phyloP scores from a whole-genome alignment of 805 yeast genomes.

The Limtongozyma cylindracea region DNA sequence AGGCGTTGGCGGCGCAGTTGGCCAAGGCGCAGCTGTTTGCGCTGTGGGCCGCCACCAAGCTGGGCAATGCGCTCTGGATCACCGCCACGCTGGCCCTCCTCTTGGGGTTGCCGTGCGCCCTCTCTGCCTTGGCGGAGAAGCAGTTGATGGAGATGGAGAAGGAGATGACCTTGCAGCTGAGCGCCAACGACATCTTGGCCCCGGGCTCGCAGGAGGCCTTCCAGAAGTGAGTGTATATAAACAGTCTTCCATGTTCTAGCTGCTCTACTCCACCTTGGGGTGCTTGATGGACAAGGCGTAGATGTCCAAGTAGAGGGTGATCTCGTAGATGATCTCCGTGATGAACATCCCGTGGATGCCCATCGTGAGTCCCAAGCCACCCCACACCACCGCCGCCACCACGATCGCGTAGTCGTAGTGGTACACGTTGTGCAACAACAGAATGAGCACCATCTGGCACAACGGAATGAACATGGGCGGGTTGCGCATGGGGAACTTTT shows the following conservation, averaged over 20 bases:
- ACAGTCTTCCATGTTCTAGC: not conserved
- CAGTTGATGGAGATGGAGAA: constrained; percentile 88
- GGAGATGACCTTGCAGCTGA: constrained; percentile 63
- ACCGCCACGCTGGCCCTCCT: constrained; percentile 62
- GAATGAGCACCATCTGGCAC: constrained; percentile 14
- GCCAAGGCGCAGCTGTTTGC: constrained; percentile 7
- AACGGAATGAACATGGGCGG: constrained; percentile 46
- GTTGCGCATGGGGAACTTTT: constrained; percentile 48
- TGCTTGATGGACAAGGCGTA: constrained; percentile 69
- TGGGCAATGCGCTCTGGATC: constrained; percentile 70
- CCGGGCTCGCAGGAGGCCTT: constrained; percentile 31
- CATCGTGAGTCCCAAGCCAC: constrained; percentile 39
- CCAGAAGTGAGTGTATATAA: constrained; percentile 4
- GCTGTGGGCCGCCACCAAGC: constrained; percentile 21
- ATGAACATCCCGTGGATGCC: constrained; percentile 53
- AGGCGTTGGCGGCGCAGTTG: constrained; percentile 11
- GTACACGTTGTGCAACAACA: constrained; percentile 10
- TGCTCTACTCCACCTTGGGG: constrained; percentile 17
- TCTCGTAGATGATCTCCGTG: constrained; percentile 53
- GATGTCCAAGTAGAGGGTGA: constrained; percentile 62
- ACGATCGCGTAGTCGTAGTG: constrained; percentile 11
- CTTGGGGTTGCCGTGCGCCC: constrained; percentile 78
- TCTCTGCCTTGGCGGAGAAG: constrained; percentile 78
- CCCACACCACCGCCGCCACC: constrained; percentile 28
- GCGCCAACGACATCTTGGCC: constrained; percentile 50